Evolutionary conservation across 2,329 filamentous ascomycete genomes (phyloP).

Genomic region (Ceratocystis papillata): DNA sequence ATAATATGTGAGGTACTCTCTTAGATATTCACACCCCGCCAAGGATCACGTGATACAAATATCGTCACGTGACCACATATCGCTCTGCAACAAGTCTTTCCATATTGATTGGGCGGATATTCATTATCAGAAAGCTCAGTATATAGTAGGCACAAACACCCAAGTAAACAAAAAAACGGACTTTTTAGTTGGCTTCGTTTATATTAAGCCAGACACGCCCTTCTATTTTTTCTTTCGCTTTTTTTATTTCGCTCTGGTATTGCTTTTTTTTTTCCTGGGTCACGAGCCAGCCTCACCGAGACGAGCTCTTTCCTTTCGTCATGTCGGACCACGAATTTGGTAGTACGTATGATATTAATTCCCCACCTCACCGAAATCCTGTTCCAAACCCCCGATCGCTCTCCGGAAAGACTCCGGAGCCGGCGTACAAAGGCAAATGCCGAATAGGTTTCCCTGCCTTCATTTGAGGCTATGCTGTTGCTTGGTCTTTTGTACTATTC

Average conservation of each 20-base stretch:
- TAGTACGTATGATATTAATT: conserved; percentile 37
- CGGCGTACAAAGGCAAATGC: background rate
- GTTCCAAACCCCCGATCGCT: too few species aligned
- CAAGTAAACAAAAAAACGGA: too few species aligned
- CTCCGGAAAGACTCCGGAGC: background rate
- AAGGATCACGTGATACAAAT: too few species aligned
- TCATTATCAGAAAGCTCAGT: too few species aligned
- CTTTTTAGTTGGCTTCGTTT: too few species aligned
- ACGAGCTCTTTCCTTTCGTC: conserved; percentile 24
- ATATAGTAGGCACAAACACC: too few species aligned
- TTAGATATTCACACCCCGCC: too few species aligned
- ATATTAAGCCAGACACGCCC: too few species aligned
- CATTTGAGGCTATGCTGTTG: background rate
- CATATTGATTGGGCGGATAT: too few species aligned
- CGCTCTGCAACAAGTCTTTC: too few species aligned
- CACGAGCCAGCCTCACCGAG: background rate
- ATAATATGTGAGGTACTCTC: too few species aligned
- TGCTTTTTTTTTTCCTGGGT: background rate
- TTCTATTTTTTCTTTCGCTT: conserved; percentile 4
- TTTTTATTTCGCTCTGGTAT: background rate
- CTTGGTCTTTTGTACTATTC: conserved; percentile 4
- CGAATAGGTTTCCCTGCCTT: background rate
- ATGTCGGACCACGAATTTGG: conserved; percentile 60
- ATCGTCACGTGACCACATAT: too few species aligned
- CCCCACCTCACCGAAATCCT: background rate